Percentiles rank a stretch among this genome's conserved stretches.
Evolutionary conservation across 1,139 yeast genomes (phyloP).

Genomic region (Geotrichum phurueaensis): DNA sequence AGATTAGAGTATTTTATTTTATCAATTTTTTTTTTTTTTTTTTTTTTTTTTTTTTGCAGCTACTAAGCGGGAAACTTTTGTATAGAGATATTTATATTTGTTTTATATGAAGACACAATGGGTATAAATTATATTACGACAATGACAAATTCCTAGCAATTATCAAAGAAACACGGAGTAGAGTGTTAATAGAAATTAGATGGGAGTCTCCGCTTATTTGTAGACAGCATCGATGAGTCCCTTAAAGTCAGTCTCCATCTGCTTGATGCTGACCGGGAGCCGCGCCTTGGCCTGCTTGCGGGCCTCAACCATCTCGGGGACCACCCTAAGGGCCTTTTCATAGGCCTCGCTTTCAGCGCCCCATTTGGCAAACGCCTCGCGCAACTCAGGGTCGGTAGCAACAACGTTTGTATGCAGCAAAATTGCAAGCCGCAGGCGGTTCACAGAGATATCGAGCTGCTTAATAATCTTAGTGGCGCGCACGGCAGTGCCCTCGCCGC

Average conservation of each 20-base stretch:
- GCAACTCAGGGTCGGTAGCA: slow-evolving; percentile 8
- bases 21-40: background rate
- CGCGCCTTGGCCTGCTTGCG: slow-evolving; percentile 15
- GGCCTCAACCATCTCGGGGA: slow-evolving; percentile 12
- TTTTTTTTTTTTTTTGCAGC: background rate
- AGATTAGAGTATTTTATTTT: slow-evolving; percentile 7
- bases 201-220: background rate
- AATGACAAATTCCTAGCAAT: background rate
- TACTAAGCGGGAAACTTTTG: background rate
- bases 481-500: slow-evolving; percentile 12
- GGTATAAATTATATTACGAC: background rate
- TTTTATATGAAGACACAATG: background rate
- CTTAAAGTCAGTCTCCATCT: slow-evolving; percentile 11
- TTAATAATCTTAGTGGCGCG: slow-evolving; percentile 3
- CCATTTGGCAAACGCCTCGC: slow-evolving; percentile 14
- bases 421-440: slow-evolving; percentile 13
- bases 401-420: slow-evolving; percentile 16
- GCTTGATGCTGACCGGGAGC: slow-evolving; percentile 3
- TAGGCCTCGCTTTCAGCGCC: slow-evolving; percentile 2
- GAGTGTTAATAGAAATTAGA: background rate
- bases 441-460: slow-evolving; percentile 4
- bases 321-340: background rate
- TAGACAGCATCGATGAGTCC: slow-evolving; percentile 4
- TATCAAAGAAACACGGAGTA: background rate
- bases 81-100: background rate